phyloP scores from a whole-genome alignment of 768 basidiomycete genomes.

The Boletus rubescentipes region DNA sequence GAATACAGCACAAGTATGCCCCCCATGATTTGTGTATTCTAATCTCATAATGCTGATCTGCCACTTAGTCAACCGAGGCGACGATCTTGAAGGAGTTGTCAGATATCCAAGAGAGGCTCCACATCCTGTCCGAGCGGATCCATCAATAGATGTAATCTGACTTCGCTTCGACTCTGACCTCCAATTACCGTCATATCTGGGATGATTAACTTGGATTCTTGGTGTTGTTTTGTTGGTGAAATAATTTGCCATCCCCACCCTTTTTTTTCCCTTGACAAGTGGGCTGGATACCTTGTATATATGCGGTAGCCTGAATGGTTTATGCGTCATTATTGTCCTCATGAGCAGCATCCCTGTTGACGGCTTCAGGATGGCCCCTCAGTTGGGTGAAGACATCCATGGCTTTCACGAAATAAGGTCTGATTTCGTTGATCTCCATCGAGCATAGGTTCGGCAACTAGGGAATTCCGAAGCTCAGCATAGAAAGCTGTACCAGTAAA shows the following conservation, averaged over 20 bases:
- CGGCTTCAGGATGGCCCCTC: slow-evolving; percentile 20
- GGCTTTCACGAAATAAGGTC: slow-evolving; percentile 82
- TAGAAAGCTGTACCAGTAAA: not conserved
- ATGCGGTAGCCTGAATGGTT: not conserved
- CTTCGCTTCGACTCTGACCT: not conserved
- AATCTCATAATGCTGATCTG: slow-evolving; percentile 7
- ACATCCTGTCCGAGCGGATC: slow-evolving; percentile 37
- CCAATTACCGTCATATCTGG: not conserved
- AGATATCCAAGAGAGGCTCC: slow-evolving; percentile 47
- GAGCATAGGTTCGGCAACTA: slow-evolving; percentile 84
- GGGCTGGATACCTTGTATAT: not conserved
- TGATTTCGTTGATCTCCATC: slow-evolving; percentile 93
- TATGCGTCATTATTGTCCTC: slow-evolving; percentile 5
- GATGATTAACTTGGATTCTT: not conserved
- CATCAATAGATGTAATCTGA: slow-evolving; percentile 24
- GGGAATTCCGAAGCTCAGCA: not conserved
- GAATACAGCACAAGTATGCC: slow-evolving; percentile 63
- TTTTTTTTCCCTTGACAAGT: not conserved
- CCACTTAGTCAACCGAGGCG: slow-evolving; percentile 65
- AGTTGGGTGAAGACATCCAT: slow-evolving; percentile 74
- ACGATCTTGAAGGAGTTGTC: slow-evolving; percentile 64
- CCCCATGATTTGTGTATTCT: not conserved
- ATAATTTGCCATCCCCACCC: not conserved
- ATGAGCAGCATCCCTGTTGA: slow-evolving; percentile 2
- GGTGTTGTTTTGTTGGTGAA: not conserved